These are phyloP conservation scores for Penicillium longicatenatum DNA, from an alignment of 495 filamentous ascomycete genomes.

Conservation along the genomic window DNA sequence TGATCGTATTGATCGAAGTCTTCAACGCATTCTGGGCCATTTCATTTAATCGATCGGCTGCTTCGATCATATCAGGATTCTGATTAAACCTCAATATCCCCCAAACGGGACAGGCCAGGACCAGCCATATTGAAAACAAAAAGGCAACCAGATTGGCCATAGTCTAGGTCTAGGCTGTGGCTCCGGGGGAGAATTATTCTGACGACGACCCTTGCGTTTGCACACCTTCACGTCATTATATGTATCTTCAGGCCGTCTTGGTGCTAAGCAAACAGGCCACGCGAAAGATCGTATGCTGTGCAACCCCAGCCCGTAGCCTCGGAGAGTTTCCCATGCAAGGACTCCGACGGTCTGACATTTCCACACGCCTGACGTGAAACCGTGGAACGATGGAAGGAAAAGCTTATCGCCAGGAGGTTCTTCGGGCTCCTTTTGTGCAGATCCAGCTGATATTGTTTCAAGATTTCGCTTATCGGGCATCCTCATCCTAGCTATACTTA, in stretches of 20 bases:
- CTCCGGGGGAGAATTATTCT: neutral
- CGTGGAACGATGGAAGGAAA: neutral
- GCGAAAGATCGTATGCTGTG: neutral
- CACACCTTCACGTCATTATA: neutral
- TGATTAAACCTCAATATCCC: neutral
- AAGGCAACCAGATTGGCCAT: neutral
- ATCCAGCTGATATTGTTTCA: neutral
- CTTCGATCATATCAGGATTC: neutral
- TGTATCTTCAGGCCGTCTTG: neutral
- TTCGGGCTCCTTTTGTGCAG: neutral
- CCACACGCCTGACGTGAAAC: neutral
- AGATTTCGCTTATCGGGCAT: neutral
- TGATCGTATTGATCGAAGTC: neutral
- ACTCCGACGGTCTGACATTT: neutral
- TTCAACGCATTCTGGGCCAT: constrained; percentile 3
- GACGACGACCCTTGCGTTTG: neutral
- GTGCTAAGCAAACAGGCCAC: neutral
- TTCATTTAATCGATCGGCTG: neutral
- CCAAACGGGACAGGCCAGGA: neutral
- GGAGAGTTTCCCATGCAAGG: neutral
- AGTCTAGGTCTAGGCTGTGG: neutral
- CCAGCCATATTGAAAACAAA: neutral
- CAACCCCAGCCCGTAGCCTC: constrained; percentile 1
- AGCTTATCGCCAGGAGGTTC: neutral
- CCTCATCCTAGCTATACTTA: neutral